Evolutionary conservation across 441 rosid species (phyloP).

Genomic region (Omphalea diandra): DNA sequence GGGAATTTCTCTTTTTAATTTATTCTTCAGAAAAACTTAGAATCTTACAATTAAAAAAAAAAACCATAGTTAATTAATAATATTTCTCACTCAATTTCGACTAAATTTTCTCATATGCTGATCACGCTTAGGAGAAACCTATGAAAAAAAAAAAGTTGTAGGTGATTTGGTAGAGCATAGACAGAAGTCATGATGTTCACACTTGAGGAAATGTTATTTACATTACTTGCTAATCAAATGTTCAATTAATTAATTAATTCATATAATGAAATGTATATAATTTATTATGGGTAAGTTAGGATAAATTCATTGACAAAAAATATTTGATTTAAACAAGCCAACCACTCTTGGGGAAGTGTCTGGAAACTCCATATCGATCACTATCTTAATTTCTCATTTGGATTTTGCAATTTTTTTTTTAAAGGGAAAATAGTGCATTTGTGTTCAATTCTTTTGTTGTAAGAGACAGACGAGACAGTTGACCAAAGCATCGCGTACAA

Average conservation of each 20-base stretch:
- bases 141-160: not conserved
- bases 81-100: not conserved
- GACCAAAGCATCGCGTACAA: conserved; percentile 34
- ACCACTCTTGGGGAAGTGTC: conserved; percentile 33
- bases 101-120: not conserved
- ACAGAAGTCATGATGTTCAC: conserved; percentile 36
- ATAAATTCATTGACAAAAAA: conserved; percentile 26
- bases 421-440: too few species aligned
- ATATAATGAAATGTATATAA: not conserved
- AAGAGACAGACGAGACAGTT: conserved; percentile 37
- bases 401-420: too few species aligned
- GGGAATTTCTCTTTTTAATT: not conserved
- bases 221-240: not conserved
- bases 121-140: not conserved
- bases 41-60: not conserved
- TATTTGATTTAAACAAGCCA: conserved; percentile 24
- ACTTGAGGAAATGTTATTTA: not conserved
- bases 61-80: not conserved
- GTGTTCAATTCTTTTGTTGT: too few species aligned
- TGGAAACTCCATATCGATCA: conserved; percentile 11
- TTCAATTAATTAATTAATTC: not conserved
- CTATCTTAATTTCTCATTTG: conserved; percentile 7
- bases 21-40: not conserved
- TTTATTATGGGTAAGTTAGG: conserved; percentile 21
- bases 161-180: not conserved